phyloP scores from a whole-genome alignment of 257 asterid species.

The Petunia axillaris region DNA sequence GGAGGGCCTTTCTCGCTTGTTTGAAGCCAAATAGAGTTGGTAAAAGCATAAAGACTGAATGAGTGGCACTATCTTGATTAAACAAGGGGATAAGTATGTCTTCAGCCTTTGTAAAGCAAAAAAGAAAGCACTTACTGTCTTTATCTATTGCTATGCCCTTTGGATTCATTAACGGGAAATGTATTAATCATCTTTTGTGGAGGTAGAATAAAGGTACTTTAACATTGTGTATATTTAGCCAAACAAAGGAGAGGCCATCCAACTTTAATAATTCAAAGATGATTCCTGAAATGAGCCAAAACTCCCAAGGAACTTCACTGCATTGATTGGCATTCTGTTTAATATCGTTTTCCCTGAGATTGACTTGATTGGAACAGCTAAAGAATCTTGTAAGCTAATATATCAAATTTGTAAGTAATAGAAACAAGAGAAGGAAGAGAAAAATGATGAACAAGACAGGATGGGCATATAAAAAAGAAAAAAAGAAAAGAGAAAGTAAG shows the following conservation, averaged over 20 bases:
- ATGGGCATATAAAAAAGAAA: not conserved
- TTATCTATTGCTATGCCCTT: not conserved
- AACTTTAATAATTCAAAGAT: not conserved
- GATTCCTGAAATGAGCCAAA: slow-evolving; percentile 2
- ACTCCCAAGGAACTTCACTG: not conserved
- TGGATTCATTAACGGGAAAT: not conserved
- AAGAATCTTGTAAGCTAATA: not conserved
- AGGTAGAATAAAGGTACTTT: not conserved
- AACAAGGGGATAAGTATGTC: not conserved
- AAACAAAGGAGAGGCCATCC: not conserved
- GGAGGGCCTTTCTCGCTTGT: too few species aligned
- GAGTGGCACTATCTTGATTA: not conserved
- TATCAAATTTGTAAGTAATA: not conserved
- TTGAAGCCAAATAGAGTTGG: slow-evolving; percentile 3
- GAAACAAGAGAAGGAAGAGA: not conserved
- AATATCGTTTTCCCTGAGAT: not conserved
- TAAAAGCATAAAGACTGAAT: not conserved
- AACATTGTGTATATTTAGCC: not conserved
- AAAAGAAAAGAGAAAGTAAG: not conserved
- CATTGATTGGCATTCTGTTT: not conserved
- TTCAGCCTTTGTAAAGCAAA: not conserved
- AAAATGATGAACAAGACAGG: not conserved
- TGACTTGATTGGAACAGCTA: not conserved
- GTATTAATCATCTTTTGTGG: not conserved
- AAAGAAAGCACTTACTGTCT: too few species aligned